Evolutionary conservation across 306 rosid genomes (phyloP), one percentile per base, ranked within the genome.

Genomic region (Leucaena leucocephala): DNA sequence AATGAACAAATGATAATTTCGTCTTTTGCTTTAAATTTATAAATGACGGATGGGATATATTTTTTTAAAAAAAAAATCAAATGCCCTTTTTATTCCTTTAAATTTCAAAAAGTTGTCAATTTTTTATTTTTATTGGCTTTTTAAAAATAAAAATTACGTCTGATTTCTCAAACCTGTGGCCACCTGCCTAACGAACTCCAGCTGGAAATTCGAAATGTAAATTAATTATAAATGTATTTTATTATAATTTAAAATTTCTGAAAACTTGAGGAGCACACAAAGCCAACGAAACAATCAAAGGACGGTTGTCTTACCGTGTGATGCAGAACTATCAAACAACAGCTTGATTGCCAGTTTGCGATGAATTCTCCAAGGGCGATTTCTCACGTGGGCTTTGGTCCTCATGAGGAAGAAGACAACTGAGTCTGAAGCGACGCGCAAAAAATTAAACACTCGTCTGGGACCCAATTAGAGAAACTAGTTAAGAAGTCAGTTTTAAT

Each of bases 351-450:
- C 55, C 72, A 77, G 19, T 58, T 45, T 54, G 49, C 43, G 36
- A 72, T 76, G 68, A 77, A 45, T 35, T 55, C 57, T 65, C 76
- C 80, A 79, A 21, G 67, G 35, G 72, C 73, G 75, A 48, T 35
- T 42, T 43, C 79, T 82, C 86, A 84, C 83, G 79, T 82, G 86
- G 87, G 75, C 67, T 86, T 86, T 76, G 83, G 86, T 72, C 34
- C 40, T 35, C 6, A 3, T 1, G 2, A 36, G 75, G 80, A 85
- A 69, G 43, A 76, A 22, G 88, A 85, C 88, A 88, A 82, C 16
- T 8, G 45, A 76, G 54, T 81, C 27, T 27, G 27, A 27, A 27
- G 27, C 83, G 14, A 61, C 43, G 5, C 19, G 2, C 57, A 27
- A 27, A 27, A 27, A 27, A 27, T 27, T 27, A 27, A 27, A 27